These are phyloP conservation scores for Linnemannia zychae DNA, from an alignment of 192 early-diverging fungal genomes.

Conservation along the genomic window DNA sequence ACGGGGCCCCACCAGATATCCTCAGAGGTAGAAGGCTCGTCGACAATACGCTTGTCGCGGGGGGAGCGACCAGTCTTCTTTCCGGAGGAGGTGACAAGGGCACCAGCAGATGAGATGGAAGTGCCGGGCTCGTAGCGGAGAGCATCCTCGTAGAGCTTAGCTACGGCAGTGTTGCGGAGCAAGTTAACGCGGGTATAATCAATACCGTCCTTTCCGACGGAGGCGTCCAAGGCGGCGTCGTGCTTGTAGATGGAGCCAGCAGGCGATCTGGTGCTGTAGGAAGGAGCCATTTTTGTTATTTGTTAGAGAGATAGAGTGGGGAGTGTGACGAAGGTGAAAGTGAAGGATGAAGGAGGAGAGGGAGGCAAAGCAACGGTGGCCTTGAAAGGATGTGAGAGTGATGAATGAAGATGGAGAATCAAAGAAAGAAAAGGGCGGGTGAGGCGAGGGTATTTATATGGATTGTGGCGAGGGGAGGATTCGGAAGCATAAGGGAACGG, in stretches of 20 bases:
- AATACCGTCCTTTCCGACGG: slow-evolving; percentile 76
- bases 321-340: slow-evolving; percentile 17
- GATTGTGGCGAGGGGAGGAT: slow-evolving; percentile 11
- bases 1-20: slow-evolving; percentile 99
- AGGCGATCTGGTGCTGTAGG: slow-evolving; percentile 31
- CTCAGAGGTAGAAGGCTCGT: slow-evolving; percentile 84
- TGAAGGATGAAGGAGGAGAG: background rate
- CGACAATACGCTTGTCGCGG: slow-evolving; percentile 98
- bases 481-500: background rate
- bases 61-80: slow-evolving; percentile 95
- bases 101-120: slow-evolving; percentile 91
- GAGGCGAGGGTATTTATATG: slow-evolving; percentile 28
- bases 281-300: slow-evolving; percentile 31
- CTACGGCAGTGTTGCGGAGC: slow-evolving; percentile 86
- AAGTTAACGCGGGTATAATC: slow-evolving; percentile 87
- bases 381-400: background rate
- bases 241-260: slow-evolving; percentile 49
- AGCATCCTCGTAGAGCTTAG: slow-evolving; percentile 95
- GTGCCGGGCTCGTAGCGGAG: slow-evolving; percentile 89
- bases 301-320: slow-evolving; percentile 30
- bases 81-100: slow-evolving; percentile 91
- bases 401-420: slow-evolving; percentile 5
- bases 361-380: slow-evolving; percentile 1
- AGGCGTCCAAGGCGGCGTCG: slow-evolving; percentile 47
- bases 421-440: slow-evolving; percentile 15